Evolutionary conservation across 768 basidiomycete genomes (phyloP), one percentile per base, ranked within the genome.

Genomic region (Lactarius pseudohatsudake): DNA sequence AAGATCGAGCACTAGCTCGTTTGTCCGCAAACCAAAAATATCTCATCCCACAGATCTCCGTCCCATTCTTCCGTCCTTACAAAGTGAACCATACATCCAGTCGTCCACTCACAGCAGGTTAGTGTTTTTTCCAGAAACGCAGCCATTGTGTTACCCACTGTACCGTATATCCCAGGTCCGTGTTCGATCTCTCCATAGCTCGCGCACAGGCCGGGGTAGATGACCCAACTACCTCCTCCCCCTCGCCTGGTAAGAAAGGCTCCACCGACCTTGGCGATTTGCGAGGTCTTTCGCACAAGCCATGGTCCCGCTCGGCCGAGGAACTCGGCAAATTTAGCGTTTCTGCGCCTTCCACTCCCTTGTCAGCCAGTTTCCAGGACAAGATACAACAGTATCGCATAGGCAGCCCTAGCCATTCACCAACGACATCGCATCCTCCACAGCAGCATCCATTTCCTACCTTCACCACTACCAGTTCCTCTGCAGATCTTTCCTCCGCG

Each of bases 21-120:
- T 75, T 59, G 64, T 66, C 18, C 77, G 89, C 67, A 91, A 89
- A 68, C 89, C 85, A 61, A 92, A 91, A 81, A 94, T 93, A 43
- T 93, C 92, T 38, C 86, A 88, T 56, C 91, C 91, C 1, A 91
- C 90, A 5, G 92, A 93, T 72, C 91, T 90, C 10, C 79, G 91
- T 26, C 92, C 90, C 3, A 88, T 93, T 62, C 76, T 89, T 69
- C 70, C 77, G 3, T 77, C 75, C 20, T 70, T 81, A 55, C 78
- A 77, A 69, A 72, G 75, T 22, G 86, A 89, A 69, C 78, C 77
- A 2, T 84, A 85, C 70, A 77, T 78, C 34, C 68, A 72, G 28
- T 62, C 65, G 57, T 69, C 69, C 43, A 59, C 66, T 47, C 72
- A 80, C 61, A 79, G 79, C 73, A 82, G 81, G 90, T 88, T 76